Evolutionary conservation across 495 filamentous ascomycete genomes (phyloP).

Genomic region (Thermothielavioides terrestris): DNA sequence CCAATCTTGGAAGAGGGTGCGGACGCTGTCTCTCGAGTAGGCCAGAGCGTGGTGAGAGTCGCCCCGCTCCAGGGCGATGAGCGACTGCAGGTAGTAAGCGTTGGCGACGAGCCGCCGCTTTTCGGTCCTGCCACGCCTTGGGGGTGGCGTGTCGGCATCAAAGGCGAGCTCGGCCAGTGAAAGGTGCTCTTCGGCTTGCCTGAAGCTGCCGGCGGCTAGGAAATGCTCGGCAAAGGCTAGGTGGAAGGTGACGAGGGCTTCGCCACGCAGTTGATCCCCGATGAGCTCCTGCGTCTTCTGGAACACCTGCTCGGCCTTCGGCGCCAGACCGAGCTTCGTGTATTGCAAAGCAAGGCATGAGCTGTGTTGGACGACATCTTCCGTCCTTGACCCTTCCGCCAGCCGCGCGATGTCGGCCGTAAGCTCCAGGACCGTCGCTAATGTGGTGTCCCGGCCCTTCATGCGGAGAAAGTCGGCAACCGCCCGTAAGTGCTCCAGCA

Average conservation of each 20-base stretch:
- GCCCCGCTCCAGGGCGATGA: constrained; percentile 55
- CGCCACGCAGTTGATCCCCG: constrained; percentile 9
- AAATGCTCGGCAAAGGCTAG: constrained; percentile 68
- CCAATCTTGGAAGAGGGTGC: constrained; percentile 63
- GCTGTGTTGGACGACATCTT: constrained; percentile 51
- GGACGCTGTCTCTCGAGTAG: constrained; percentile 58
- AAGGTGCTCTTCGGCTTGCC: constrained; percentile 46
- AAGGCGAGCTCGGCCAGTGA: constrained; percentile 27
- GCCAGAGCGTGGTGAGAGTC: constrained; percentile 54
- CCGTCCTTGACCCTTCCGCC: constrained; percentile 40
- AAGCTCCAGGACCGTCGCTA: constrained; percentile 41
- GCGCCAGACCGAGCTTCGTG: constrained; percentile 66
- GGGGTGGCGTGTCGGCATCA: constrained; percentile 6
- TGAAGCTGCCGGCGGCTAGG: constrained; percentile 54
- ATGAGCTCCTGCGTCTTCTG: constrained; percentile 43
- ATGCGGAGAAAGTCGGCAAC: constrained; percentile 72
- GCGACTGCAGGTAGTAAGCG: constrained; percentile 52
- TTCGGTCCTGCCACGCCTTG: constrained; percentile 18
- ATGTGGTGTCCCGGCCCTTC: constrained; percentile 48
- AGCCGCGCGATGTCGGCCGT: constrained; percentile 46
- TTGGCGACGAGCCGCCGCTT: constrained; percentile 39
- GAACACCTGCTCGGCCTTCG: constrained; percentile 60
- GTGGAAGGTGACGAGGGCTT: constrained; percentile 47
- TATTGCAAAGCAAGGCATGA: constrained; percentile 61
- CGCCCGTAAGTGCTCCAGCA: constrained; percentile 54